These are phyloP conservation scores for Cucurbita pepo DNA, from an alignment of 306 rosid genomes.

Conservation along the genomic window DNA sequence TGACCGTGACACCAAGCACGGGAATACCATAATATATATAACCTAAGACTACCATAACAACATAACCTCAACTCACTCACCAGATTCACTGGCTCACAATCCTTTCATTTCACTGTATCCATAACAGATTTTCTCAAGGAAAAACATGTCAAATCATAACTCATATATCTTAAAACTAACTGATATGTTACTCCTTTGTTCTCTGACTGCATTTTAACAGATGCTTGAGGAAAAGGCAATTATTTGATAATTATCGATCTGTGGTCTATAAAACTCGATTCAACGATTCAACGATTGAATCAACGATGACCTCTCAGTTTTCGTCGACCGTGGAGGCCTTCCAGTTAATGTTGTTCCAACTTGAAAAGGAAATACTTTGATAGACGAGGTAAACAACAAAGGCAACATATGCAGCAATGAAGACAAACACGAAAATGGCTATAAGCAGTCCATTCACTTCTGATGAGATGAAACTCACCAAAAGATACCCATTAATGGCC, in stretches of 20 bases:
- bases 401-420: constrained; percentile 49
- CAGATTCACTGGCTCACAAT: neutral
- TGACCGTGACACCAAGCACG: neutral
- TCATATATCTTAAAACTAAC: neutral
- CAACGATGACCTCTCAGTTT: constrained; percentile 22
- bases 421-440: constrained; percentile 12
- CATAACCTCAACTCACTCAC: neutral
- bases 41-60: neutral
- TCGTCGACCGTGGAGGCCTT: constrained; percentile 19
- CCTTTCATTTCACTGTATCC: neutral
- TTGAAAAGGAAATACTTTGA: constrained; percentile 22
- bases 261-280: neutral
- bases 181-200: neutral
- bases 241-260: neutral
- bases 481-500: constrained; percentile 74
- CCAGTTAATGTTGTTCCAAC: constrained; percentile 23
- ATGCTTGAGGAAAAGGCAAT: neutral
- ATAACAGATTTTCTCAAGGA: neutral
- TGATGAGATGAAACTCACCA: constrained; percentile 57
- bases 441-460: constrained; percentile 49
- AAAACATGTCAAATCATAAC: neutral
- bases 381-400: constrained; percentile 64
- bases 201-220: neutral
- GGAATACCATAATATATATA: neutral
- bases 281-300: neutral